Evolutionary conservation across 805 yeast species (phyloP).

Genomic region (Candida anglica): DNA sequence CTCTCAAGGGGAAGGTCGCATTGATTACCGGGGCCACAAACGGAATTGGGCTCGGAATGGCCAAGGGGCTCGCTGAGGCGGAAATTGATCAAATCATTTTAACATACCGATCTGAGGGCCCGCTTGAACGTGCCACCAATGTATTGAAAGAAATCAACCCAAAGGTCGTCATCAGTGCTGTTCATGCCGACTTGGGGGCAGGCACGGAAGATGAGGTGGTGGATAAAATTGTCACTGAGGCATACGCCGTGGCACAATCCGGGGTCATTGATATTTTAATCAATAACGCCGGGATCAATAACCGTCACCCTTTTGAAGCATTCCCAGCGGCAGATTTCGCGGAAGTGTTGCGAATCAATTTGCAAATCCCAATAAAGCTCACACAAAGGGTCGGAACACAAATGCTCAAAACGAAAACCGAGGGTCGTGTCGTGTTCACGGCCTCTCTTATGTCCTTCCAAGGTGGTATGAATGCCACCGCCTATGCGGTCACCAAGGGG

Average conservation of each 20-base stretch:
- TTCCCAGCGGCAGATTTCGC: slow-evolving; percentile 36
- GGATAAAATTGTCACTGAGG: slow-evolving; percentile 21
- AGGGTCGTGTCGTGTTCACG: slow-evolving; percentile 41
- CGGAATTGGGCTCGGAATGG: slow-evolving; percentile 55
- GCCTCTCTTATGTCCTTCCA: slow-evolving; percentile 39
- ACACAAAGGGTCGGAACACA: slow-evolving; percentile 34
- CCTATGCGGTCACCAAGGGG: slow-evolving; percentile 42
- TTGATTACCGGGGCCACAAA: slow-evolving; percentile 54
- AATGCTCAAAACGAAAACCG: slow-evolving; percentile 23
- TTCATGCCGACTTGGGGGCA: slow-evolving; percentile 21
- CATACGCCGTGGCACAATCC: slow-evolving; percentile 21
- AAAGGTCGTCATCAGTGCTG: slow-evolving; percentile 16
- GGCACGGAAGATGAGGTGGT: slow-evolving; percentile 23
- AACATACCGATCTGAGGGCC: slow-evolving; percentile 31
- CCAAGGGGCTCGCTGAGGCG: slow-evolving; percentile 49
- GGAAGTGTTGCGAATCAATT: slow-evolving; percentile 37
- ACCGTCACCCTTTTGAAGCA: slow-evolving; percentile 26
- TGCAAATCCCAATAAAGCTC: slow-evolving; percentile 32
- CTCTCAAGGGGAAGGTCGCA: slow-evolving; percentile 38
- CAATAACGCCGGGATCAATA: slow-evolving; percentile 41
- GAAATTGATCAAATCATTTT: slow-evolving; percentile 35
- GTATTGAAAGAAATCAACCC: slow-evolving; percentile 16
- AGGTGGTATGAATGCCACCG: slow-evolving; percentile 34
- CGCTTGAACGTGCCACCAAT: slow-evolving; percentile 21
- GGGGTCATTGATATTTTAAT: slow-evolving; percentile 36